Evolutionary conservation across 257 asterid species (phyloP).

Genomic region (Scutellaria barbata): DNA sequence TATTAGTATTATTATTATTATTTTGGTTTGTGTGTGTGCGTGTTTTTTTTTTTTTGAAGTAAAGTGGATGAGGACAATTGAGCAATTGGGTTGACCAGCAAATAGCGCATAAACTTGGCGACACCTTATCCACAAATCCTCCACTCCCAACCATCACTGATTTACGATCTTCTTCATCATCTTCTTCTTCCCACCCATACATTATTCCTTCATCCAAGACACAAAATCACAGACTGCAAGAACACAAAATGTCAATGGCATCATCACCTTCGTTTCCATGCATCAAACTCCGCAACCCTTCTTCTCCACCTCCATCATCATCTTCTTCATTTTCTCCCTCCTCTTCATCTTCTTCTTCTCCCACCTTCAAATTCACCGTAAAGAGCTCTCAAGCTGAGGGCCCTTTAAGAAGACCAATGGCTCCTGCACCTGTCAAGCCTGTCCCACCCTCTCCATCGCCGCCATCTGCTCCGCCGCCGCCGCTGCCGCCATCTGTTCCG

Average conservation of each 20-base stretch:
- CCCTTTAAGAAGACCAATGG: slow-evolving; percentile 86
- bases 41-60: background rate
- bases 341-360: slow-evolving; percentile 43
- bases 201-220: background rate
- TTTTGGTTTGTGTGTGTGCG: too few relatives aligned
- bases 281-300: slow-evolving; percentile 48
- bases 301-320: slow-evolving; percentile 40
- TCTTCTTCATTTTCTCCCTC: slow-evolving; percentile 41
- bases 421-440: slow-evolving; percentile 85
- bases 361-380: slow-evolving; percentile 59
- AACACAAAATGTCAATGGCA: slow-evolving; percentile 52
- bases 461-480: slow-evolving; percentile 45
- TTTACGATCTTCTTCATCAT: slow-evolving; percentile 38
- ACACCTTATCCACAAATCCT: slow-evolving; percentile 47
- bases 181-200: slow-evolving; percentile 29
- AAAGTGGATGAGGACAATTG: background rate
- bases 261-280: slow-evolving; percentile 67
- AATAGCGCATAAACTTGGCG: slow-evolving; percentile 45
- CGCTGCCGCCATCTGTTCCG: slow-evolving; percentile 52
- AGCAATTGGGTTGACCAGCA: slow-evolving; percentile 2
- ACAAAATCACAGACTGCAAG: slow-evolving; percentile 5
- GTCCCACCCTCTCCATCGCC: slow-evolving; percentile 61
- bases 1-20: too few relatives aligned
- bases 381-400: slow-evolving; percentile 85
- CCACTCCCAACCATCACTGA: slow-evolving; percentile 38